Conservation (phyloP, 306 rosid species). For the Quercus cerris region DNA sequence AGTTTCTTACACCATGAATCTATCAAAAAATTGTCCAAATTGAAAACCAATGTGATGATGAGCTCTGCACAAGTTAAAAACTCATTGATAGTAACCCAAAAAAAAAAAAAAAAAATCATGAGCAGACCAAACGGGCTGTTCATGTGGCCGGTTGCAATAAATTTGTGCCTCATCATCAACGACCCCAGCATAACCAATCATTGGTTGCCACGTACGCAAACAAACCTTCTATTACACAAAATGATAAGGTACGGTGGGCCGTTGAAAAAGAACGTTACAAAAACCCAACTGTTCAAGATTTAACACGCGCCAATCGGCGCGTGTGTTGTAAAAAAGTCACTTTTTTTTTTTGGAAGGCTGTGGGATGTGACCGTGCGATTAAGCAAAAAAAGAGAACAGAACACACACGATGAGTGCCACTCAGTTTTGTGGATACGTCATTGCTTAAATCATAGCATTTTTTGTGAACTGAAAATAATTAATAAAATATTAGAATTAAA, state of each 20-base stretch:
- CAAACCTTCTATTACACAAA: background rate
- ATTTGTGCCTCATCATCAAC: background rate
- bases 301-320: background rate
- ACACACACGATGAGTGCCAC: background rate
- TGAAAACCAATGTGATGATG: background rate
- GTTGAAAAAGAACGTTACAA: background rate
- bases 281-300: background rate
- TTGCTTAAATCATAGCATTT: background rate
- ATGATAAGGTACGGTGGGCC: slow-evolving; percentile 8
- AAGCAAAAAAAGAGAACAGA: too few species aligned
- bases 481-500: too few species aligned
- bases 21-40: background rate
- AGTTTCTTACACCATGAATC: too few species aligned
- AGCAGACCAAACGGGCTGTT: background rate
- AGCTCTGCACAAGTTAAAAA: background rate
- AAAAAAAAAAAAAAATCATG: too few species aligned
- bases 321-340: background rate
- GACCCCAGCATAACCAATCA: background rate
- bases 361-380: background rate
- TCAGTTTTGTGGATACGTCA: background rate
- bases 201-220: background rate
- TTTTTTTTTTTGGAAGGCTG: background rate
- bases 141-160: background rate
- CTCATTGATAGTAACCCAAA: too few species aligned
- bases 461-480: background rate